Evolutionary conservation across 176 grass and related monocot genomes (phyloP), one percentile per base, ranked within the genome.

Genomic region (Phoenix roebelenii): DNA sequence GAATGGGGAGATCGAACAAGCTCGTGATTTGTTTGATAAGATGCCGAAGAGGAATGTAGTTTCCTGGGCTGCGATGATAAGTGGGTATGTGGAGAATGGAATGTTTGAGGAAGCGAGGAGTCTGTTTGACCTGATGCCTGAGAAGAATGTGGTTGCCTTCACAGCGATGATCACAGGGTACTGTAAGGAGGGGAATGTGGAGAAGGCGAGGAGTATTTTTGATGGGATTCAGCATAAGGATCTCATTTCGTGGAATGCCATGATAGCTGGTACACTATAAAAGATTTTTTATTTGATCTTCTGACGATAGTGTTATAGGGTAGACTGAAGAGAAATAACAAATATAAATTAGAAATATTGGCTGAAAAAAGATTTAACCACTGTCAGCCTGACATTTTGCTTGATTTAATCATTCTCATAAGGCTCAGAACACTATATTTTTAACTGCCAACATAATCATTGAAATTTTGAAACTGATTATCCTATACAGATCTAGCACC

Each of bases 241-340:
- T 86, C 65, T 78, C 29, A 66, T 95, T 49, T 89, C 85, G 49
- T 95, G 90, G 90, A 89, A 95, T 48, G 77, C 85, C 20, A 95
- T 95, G 74, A 84, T 95, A 20, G 54, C 83, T 18, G 73, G 77
- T 85, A 80, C 26, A 49, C 17, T 50, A 18, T 48, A 23, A 57
- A 67, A 15, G 18, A 18, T 59, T 59, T 59, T 59, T 7, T 26
- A 26, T 28, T 35, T n/a, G 6, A 22, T 5, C 57, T 64, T 50
- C 15, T 44, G 35, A 44, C 2, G 14, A 44, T 44, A 44, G 12
- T 44, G 35, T 44, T 44, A 44, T 44, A 44, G 35, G 35, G 2
- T 44, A 44, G 10, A 44, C 9, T 44, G 35, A 44, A 44, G 10
- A 44, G 35, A 44, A 44, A 44, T 44, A 44, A 44, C 28, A 44